These are phyloP conservation scores for Begonia masoniana DNA, from an alignment of 306 rosid genomes.

Conservation along the genomic window DNA sequence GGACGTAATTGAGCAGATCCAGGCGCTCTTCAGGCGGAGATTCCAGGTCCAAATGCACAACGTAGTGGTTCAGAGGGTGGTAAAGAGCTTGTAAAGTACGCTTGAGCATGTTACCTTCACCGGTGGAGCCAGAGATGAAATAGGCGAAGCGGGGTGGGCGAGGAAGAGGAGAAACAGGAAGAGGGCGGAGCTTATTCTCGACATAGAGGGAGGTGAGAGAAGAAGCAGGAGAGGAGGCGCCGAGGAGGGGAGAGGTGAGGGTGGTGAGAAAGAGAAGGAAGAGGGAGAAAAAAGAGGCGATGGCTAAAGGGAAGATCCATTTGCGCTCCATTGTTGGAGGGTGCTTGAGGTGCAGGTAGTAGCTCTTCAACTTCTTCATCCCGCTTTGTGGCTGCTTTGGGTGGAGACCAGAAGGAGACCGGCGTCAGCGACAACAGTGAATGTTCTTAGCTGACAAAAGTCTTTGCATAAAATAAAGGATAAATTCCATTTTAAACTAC, in stretches of 20 bases:
- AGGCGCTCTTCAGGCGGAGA: slow-evolving; percentile 46
- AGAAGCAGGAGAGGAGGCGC: slow-evolving; percentile 47
- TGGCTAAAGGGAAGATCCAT: slow-evolving; percentile 71
- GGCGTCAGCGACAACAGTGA: no score
- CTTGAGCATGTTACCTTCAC: slow-evolving; percentile 43
- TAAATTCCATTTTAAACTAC: no score
- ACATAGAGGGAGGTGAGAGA: slow-evolving; percentile 44
- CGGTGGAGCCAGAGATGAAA: slow-evolving; percentile 67
- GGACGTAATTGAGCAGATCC: slow-evolving; percentile 55
- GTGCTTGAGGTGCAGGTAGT: slow-evolving; percentile 49
- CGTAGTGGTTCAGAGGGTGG: slow-evolving; percentile 59
- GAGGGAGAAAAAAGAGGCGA: slow-evolving; percentile 45
- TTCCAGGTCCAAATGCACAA: slow-evolving; percentile 70
- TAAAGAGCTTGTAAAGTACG: slow-evolving; percentile 58
- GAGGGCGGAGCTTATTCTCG: slow-evolving; percentile 50
- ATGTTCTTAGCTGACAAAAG: no score
- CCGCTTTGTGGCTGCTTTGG: background rate
- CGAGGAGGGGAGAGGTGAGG: slow-evolving; percentile 44
- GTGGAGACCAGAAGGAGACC: no score
- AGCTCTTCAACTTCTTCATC: slow-evolving; percentile 78
- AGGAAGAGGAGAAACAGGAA: slow-evolving; percentile 36
- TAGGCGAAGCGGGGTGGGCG: slow-evolving; percentile 74
- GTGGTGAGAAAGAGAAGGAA: slow-evolving; percentile 56
- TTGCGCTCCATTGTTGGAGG: slow-evolving; percentile 35
- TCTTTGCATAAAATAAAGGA: no score